These are phyloP conservation scores for Auricularia auricula-judae DNA, from an alignment of 768 basidiomycete genomes.

Conservation along the genomic window DNA sequence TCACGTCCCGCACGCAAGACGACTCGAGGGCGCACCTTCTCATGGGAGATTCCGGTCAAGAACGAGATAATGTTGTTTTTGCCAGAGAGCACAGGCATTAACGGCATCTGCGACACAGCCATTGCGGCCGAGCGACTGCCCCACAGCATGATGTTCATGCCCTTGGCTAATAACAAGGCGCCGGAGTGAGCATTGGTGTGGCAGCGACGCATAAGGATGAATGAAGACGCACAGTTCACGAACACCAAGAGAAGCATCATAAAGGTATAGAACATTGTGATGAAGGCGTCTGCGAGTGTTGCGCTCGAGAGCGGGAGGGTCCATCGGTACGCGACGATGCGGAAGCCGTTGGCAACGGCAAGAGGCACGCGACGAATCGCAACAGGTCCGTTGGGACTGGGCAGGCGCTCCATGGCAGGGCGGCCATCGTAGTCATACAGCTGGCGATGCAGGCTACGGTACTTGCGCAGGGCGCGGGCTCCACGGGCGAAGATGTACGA, in stretches of 20 bases:
- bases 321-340: constrained; percentile 22
- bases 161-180: not conserved
- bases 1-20: not conserved
- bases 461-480: not conserved
- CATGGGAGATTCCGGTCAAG: constrained; percentile 39
- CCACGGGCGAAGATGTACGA: not conserved
- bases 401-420: not conserved
- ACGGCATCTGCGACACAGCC: constrained; percentile 38
- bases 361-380: constrained; percentile 13
- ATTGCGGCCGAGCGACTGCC: constrained; percentile 30
- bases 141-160: constrained; percentile 15
- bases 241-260: constrained; percentile 6
- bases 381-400: not conserved
- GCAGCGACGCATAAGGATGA: too few species aligned
- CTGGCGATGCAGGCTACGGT: not conserved
- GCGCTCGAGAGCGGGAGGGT: constrained; percentile 15
- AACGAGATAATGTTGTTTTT: constrained; percentile 45
- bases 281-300: constrained; percentile 9
- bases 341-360: constrained; percentile 18
- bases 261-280: constrained; percentile 4
- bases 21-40: constrained; percentile 28
- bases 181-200: not conserved
- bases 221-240: constrained; percentile 3
- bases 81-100: constrained; percentile 47
- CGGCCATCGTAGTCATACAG: not conserved